phyloP scores from a whole-genome alignment of 2,329 filamentous ascomycete species.

The Sporothrix phasma region DNA sequence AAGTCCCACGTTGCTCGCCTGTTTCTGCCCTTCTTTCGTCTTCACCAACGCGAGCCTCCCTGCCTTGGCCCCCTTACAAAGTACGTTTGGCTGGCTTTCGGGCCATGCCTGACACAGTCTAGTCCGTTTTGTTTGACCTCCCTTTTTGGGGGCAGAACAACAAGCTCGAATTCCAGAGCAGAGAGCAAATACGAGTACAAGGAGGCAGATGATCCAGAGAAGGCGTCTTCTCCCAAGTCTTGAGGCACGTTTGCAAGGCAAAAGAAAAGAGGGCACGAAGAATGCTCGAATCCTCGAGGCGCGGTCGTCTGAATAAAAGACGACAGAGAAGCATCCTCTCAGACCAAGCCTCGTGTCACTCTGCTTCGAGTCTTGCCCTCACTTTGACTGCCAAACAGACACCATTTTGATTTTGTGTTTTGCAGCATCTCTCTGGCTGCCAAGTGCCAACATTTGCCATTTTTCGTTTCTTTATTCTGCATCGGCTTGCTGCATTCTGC shows the following conservation, averaged over 20 bases:
- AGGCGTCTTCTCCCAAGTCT: background rate
- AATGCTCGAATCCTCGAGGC: background rate
- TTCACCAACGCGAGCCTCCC: constrained; percentile 5
- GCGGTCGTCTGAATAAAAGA: constrained; percentile 1
- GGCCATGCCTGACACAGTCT: background rate
- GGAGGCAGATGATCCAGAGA: background rate
- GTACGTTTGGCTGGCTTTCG: background rate
- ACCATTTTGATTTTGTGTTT: background rate
- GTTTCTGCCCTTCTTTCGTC: background rate
- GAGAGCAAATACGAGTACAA: background rate
- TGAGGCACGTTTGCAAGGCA: background rate
- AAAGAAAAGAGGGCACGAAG: background rate
- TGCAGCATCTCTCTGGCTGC: constrained; percentile 2
- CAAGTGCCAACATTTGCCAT: background rate
- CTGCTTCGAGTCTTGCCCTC: background rate
- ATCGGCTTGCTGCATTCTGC: background rate
- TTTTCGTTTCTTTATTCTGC: background rate
- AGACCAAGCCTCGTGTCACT: background rate
- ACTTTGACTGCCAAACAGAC: background rate
- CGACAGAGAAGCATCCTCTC: background rate
- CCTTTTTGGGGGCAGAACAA: background rate
- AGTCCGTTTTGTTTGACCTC: background rate
- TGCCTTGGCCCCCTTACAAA: background rate
- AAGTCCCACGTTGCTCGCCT: constrained; percentile 2
- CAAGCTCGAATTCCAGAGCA: background rate